Percentiles rank a stretch among this genome's conserved stretches.
These are phyloP conservation scores for Magnaporthales sp. DNA, from an alignment of 2,329 filamentous ascomycete genomes.

Conservation along the genomic window DNA sequence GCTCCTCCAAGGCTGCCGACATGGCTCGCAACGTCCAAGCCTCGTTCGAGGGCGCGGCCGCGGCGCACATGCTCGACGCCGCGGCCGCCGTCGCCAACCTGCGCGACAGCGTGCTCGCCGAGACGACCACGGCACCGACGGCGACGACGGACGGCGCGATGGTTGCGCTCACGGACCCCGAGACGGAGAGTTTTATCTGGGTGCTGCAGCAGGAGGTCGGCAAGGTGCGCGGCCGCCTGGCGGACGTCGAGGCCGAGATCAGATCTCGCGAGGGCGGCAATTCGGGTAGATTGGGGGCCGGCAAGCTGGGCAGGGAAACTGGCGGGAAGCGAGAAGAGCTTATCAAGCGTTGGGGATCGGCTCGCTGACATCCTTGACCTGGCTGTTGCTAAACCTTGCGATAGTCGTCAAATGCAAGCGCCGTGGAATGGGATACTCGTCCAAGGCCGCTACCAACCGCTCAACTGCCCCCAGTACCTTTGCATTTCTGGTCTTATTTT, in stretches of 20 bases:
- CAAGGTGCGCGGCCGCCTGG: conserved; percentile 28
- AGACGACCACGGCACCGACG: conserved; percentile 32
- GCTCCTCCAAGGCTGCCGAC: conserved; percentile 31
- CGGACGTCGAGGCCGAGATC: conserved; percentile 24
- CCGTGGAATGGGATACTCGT: no score
- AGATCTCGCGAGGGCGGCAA: neutral
- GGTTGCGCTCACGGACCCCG: conserved; percentile 41
- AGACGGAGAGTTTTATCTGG: conserved; percentile 40
- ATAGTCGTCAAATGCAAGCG: no score
- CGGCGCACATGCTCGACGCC: conserved; percentile 35
- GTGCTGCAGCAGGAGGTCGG: conserved; percentile 36
- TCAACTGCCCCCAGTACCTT: no score
- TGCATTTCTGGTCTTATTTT: neutral
- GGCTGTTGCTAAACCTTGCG: no score
- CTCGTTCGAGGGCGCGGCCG: conserved; percentile 35
- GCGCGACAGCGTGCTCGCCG: conserved; percentile 42
- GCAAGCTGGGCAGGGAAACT: neutral
- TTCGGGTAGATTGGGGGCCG: neutral
- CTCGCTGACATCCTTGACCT: neutral
- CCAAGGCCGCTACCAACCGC: no score
- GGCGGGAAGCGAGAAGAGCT: conserved; percentile 4
- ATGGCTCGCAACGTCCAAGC: conserved; percentile 37
- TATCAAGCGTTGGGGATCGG: conserved; percentile 13
- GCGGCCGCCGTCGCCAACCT: conserved; percentile 38
- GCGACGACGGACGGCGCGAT: conserved; percentile 11